phyloP scores from a whole-genome alignment of 129 eudicot species.

The Pseudognaphalium luteoalbum region DNA sequence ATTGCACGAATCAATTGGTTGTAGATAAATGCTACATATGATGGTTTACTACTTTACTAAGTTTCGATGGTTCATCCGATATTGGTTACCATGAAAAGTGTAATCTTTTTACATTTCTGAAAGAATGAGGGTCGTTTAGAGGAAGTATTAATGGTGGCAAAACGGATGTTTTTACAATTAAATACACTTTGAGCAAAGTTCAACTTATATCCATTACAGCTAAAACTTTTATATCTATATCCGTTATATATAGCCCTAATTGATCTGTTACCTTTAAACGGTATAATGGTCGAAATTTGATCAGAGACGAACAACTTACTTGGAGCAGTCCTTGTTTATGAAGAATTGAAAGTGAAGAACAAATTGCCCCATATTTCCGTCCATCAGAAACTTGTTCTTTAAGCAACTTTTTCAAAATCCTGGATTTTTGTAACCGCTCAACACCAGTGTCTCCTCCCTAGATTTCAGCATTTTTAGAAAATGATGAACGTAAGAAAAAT shows the following conservation, averaged over 20 bases:
- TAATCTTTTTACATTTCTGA: neutral
- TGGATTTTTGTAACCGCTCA: slow-evolving; percentile 73
- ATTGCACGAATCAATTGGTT: neutral
- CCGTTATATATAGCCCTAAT: neutral
- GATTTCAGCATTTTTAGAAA: slow-evolving; percentile 11
- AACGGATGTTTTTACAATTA: neutral
- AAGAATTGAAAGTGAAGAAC: slow-evolving; percentile 59
- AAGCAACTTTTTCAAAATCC: slow-evolving; percentile 76
- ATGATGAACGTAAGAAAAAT: neutral
- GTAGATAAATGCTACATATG: neutral
- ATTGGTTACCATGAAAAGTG: neutral
- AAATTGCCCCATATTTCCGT: slow-evolving; percentile 71
- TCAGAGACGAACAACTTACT: slow-evolving; percentile 42
- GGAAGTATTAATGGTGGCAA: neutral
- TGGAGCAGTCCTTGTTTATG: slow-evolving; percentile 69
- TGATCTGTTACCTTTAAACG: neutral
- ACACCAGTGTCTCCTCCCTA: slow-evolving; percentile 72
- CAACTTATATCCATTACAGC: neutral
- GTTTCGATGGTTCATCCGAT: neutral
- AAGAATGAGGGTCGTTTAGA: neutral
- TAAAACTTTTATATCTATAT: neutral
- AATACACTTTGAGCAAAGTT: neutral
- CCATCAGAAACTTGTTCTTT: slow-evolving; percentile 68
- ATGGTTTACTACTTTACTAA: neutral
- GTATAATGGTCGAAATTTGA: neutral